Conservation (phyloP, 2,329 filamentous ascomycete genomes). For the Botrytis sinoallii region DNA sequence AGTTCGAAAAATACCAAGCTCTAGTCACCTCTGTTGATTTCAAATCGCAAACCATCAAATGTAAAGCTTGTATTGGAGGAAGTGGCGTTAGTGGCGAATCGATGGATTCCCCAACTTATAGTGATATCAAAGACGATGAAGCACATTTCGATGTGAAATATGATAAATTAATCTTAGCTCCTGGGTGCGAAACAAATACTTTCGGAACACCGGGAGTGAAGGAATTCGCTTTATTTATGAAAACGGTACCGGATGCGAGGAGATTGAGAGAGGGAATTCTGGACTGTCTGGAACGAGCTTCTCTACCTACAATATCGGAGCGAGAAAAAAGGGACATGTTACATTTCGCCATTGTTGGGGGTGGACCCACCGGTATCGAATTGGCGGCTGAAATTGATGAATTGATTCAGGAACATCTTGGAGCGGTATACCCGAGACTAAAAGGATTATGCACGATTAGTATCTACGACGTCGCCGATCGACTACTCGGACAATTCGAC, state of each 20-base stretch:
- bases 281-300: constrained; percentile 58
- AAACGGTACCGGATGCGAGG: constrained; percentile 33
- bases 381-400: constrained; percentile 45
- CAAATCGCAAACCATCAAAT: constrained; percentile 37
- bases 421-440: constrained; percentile 42
- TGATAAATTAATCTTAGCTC: constrained; percentile 43
- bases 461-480: constrained; percentile 45
- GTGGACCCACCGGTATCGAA: constrained; percentile 57
- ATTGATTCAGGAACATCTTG: constrained; percentile 41
- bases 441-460: constrained; percentile 41
- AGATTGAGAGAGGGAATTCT: constrained; percentile 35
- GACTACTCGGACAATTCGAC: constrained; percentile 44
- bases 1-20: constrained; percentile 14
- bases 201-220: constrained; percentile 29
- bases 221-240: constrained; percentile 29
- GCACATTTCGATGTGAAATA: constrained; percentile 40
- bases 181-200: constrained; percentile 39
- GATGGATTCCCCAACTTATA: not conserved
- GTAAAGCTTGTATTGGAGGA: constrained; percentile 26
- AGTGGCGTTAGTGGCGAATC: constrained; percentile 4
- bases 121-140: not conserved
- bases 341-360: constrained; percentile 71
- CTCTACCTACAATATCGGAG: constrained; percentile 55
- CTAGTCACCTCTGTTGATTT: constrained; percentile 37
- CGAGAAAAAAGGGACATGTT: constrained; percentile 58